Conservation (phyloP, 306 rosid genomes). For the Cotoneaster glaucophyllus region DNA sequence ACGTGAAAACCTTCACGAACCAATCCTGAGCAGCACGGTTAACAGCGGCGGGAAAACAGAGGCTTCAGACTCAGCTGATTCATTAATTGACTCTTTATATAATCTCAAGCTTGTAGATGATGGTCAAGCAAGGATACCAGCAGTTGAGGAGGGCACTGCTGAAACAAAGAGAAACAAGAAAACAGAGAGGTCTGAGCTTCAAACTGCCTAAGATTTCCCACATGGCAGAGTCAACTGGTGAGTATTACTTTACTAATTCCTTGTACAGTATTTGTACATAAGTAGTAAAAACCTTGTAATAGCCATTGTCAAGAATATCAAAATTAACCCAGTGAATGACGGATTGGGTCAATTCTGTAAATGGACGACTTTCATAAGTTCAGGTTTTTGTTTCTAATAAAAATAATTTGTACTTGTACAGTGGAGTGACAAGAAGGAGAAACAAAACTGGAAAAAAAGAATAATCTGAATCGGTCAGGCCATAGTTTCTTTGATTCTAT, state of each 20-base stretch:
- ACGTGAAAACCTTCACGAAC: slow-evolving; percentile 20
- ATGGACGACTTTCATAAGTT: neutral
- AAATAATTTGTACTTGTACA: too few species aligned
- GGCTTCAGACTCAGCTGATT: slow-evolving; percentile 31
- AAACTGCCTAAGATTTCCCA: slow-evolving; percentile 26
- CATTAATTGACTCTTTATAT: slow-evolving; percentile 40
- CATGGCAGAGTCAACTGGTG: neutral
- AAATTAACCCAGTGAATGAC: neutral
- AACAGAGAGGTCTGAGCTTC: slow-evolving; percentile 26
- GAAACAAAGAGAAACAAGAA: slow-evolving; percentile 5
- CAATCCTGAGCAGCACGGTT: slow-evolving; percentile 11
- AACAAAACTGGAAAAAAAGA: too few species aligned
- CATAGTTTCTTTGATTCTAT: too few species aligned
- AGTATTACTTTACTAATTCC: neutral
- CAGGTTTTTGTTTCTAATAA: too few species aligned
- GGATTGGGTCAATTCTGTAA: neutral
- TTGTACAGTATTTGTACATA: neutral
- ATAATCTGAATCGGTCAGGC: too few species aligned
- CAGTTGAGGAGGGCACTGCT: slow-evolving; percentile 1
- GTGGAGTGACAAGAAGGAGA: too few species aligned
- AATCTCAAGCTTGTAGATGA: slow-evolving; percentile 54
- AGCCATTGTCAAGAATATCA: neutral
- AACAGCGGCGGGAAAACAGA: slow-evolving; percentile 14
- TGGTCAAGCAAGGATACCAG: slow-evolving; percentile 15
- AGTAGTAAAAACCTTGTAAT: neutral